Percentiles rank a stretch among this genome's conserved stretches.
Evolutionary conservation across 2,329 filamentous ascomycete species (phyloP).

Genomic region (Berkeleyomyces basicola): DNA sequence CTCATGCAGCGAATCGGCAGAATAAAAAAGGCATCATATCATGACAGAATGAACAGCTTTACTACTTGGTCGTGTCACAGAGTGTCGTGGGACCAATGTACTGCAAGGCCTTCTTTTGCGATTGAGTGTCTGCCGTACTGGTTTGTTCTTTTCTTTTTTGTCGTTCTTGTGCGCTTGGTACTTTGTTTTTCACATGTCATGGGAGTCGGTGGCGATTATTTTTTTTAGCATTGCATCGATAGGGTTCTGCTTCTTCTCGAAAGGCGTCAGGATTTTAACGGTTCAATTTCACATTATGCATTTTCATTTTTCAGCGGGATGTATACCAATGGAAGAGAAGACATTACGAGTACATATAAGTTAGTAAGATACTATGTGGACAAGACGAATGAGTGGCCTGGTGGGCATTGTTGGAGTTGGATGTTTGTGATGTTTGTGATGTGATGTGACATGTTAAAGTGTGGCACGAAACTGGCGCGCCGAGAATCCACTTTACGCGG

Average conservation of each 20-base stretch:
- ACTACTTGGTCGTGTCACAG: neutral
- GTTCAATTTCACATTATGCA: constrained; percentile 10
- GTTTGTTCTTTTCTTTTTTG: constrained; percentile 1
- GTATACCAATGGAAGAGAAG: constrained; percentile 4
- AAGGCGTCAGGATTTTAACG: constrained; percentile 13
- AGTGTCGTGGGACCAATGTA: neutral
- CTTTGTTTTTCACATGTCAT: constrained; percentile 11
- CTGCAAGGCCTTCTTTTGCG: neutral
- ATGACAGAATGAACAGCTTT: neutral
- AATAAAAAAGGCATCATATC: neutral
- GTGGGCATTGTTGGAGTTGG: neutral
- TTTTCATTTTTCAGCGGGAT: constrained; percentile 7
- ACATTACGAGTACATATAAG: neutral
- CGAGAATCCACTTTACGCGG: constrained; percentile 10
- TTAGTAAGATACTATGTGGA: no score
- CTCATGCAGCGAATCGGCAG: neutral
- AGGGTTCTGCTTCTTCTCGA: constrained; percentile 12
- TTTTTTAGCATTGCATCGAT: constrained; percentile 13
- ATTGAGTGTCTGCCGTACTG: neutral
- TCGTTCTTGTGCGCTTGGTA: constrained; percentile 11
- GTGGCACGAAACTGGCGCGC: constrained; percentile 2
- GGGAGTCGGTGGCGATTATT: constrained; percentile 13
- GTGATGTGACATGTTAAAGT: neutral
- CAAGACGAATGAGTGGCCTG: neutral
- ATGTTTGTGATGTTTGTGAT: neutral